phyloP scores from a whole-genome alignment of 1,284 basidiomycete species.

The Psilocybe mexicana region DNA sequence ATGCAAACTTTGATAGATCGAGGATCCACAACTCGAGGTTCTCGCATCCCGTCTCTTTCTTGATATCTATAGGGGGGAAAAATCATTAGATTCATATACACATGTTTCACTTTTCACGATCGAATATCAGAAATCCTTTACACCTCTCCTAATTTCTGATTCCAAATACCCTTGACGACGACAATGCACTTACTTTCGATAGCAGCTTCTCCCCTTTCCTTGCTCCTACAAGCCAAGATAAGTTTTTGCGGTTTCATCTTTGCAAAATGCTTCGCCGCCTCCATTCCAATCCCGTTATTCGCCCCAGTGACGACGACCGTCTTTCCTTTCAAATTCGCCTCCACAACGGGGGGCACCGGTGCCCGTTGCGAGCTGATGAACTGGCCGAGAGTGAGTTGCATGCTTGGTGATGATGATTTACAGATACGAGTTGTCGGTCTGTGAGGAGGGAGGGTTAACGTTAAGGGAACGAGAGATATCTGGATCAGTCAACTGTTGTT shows the following conservation, averaged over 20 bases:
- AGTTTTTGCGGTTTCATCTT: conserved; percentile 41
- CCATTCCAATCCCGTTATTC: conserved; percentile 44
- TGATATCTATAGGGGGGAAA: conserved; percentile 26
- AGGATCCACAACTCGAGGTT: conserved; percentile 36
- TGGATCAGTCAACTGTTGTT: not conserved
- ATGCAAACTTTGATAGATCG: conserved; percentile 37
- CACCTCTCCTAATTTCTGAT: too few species aligned
- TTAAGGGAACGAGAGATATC: not conserved
- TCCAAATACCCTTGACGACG: not conserved
- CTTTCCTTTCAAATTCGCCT: conserved; percentile 31
- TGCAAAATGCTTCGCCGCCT: conserved; percentile 46
- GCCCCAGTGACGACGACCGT: conserved; percentile 39
- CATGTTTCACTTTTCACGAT: too few species aligned
- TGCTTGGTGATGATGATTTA: not conserved
- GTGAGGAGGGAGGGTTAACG: too few species aligned
- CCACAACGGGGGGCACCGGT: conserved; percentile 26
- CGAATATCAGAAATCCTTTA: too few species aligned
- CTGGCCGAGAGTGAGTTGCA: conserved; percentile 6
- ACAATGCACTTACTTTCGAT: conserved; percentile 28
- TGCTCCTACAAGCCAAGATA: conserved; percentile 40
- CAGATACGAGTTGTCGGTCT: too few species aligned
- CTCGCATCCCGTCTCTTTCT: conserved; percentile 32
- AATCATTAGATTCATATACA: not conserved
- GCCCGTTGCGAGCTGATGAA: conserved; percentile 7
- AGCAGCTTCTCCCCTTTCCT: conserved; percentile 37